Percentiles rank a stretch among this genome's conserved stretches.
These are phyloP conservation scores for Apiospora malaysiana DNA, from an alignment of 2,329 filamentous ascomycete genomes.

Conservation along the genomic window DNA sequence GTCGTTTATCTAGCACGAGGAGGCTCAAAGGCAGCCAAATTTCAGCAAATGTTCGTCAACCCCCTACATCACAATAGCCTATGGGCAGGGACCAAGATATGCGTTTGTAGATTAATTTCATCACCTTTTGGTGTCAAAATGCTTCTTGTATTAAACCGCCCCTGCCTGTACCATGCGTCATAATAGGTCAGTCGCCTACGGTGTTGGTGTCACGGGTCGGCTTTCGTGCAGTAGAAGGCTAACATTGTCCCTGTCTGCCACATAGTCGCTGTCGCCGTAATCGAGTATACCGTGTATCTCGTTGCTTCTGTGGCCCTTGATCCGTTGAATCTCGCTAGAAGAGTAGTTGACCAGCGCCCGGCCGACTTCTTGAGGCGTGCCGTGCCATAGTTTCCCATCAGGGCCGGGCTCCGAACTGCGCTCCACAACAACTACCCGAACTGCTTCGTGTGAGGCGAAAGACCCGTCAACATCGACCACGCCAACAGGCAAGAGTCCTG, in stretches of 20 bases:
- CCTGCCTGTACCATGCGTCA: conserved; percentile 23
- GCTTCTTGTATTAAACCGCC: not conserved
- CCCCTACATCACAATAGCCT: not conserved
- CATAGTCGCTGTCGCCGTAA: conserved; percentile 94
- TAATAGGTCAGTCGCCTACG: conserved; percentile 27
- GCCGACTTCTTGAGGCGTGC: conserved; percentile 74
- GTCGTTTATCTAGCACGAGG: conserved; percentile 10
- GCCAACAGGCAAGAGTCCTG: conserved; percentile 88
- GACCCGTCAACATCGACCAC: conserved; percentile 86
- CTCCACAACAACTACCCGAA: conserved; percentile 82
- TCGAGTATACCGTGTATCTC: conserved; percentile 83
- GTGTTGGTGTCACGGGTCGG: conserved; percentile 56
- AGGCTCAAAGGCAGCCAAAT: conserved; percentile 12
- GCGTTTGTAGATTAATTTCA: not conserved
- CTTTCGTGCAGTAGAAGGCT: conserved; percentile 70
- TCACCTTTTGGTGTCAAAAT: not conserved
- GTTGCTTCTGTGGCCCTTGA: conserved; percentile 82
- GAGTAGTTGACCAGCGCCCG: conserved; percentile 92
- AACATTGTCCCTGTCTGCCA: conserved; percentile 86
- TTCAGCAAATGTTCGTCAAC: conserved; percentile 13
- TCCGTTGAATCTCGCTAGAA: conserved; percentile 79
- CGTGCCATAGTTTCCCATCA: conserved; percentile 55
- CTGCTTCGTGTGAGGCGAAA: conserved; percentile 92
- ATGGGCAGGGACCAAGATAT: no score
- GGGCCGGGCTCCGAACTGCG: conserved; percentile 47